phyloP scores from a whole-genome alignment of 2,329 filamentous ascomycete species.

The Fusarium denticulatum region DNA sequence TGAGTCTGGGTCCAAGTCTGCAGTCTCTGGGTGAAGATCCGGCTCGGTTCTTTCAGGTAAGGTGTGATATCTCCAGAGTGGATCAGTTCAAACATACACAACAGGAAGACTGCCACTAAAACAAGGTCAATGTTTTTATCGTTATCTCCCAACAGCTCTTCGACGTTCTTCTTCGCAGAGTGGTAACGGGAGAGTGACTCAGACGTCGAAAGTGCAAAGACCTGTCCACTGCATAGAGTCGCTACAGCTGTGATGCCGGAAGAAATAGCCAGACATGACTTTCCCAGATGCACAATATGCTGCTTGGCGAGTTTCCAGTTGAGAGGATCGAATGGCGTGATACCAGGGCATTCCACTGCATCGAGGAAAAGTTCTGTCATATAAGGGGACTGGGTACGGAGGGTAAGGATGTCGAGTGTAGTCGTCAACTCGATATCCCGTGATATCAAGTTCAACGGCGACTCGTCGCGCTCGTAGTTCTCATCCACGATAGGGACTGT shows the following conservation, averaged over 20 bases:
- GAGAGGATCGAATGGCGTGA: background rate
- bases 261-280: background rate
- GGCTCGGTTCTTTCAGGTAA: background rate
- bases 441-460: background rate
- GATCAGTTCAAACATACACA: background rate
- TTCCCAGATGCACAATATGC: background rate
- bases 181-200: background rate
- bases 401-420: background rate
- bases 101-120: background rate
- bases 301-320: background rate
- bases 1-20: background rate
- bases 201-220: background rate
- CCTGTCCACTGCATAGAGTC: background rate
- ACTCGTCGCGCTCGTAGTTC: background rate
- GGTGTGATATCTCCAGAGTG: background rate
- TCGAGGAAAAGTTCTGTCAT: background rate
- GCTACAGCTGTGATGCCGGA: background rate
- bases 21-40: rapidly evolving
- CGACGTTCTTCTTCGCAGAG: rapidly evolving
- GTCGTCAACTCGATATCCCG: background rate
- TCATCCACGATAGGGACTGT: background rate
- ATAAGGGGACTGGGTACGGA: background rate
- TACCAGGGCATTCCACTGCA: background rate
- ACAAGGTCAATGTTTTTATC: rapidly evolving
- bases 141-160: background rate